Percentiles rank a stretch among this genome's conserved stretches.
Conservation (phyloP, 2,329 filamentous ascomycete genomes). For the Clarireedia homoeocarpa region DNA sequence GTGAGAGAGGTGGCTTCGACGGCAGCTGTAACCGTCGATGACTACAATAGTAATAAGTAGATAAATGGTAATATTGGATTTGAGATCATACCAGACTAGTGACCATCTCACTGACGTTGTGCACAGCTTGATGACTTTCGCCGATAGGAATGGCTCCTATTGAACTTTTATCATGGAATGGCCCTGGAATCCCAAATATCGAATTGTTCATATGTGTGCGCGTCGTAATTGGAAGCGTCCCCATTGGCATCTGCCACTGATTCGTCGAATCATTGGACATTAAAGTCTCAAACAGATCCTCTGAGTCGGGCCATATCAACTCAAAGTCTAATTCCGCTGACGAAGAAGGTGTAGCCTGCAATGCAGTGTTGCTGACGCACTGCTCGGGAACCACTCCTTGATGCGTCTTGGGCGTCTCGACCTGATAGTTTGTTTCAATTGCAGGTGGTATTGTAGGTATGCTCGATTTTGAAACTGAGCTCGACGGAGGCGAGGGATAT, state of each 20-base stretch:
- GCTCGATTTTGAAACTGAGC: conserved; percentile 5
- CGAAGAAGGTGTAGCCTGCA: conserved; percentile 7
- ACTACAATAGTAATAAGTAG: conserved; percentile 23
- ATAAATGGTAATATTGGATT: background rate
- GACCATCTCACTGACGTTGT: conserved; percentile 38
- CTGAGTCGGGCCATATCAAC: conserved; percentile 38
- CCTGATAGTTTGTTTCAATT: background rate
- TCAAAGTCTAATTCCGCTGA: conserved; percentile 29
- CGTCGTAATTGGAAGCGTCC: conserved; percentile 34
- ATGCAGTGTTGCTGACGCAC: background rate
- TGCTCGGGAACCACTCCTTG: background rate
- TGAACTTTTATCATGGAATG: conserved; percentile 32
- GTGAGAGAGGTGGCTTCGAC: conserved; percentile 36
- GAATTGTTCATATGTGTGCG: conserved; percentile 19
- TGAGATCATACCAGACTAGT: conserved; percentile 32
- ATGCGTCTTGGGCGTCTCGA: background rate
- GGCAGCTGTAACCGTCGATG: conserved; percentile 36
- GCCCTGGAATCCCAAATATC: conserved; percentile 29
- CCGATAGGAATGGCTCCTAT: conserved; percentile 34
- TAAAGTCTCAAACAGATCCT: conserved; percentile 36
- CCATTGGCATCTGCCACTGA: conserved; percentile 37
- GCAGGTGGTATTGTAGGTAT: conserved; percentile 6
- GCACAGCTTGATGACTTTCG: conserved; percentile 36
- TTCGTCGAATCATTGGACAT: conserved; percentile 34
- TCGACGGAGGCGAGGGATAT: conserved; percentile 14